Conservation (phyloP, 805 yeast species). For the Ogataea chonburiensis region DNA sequence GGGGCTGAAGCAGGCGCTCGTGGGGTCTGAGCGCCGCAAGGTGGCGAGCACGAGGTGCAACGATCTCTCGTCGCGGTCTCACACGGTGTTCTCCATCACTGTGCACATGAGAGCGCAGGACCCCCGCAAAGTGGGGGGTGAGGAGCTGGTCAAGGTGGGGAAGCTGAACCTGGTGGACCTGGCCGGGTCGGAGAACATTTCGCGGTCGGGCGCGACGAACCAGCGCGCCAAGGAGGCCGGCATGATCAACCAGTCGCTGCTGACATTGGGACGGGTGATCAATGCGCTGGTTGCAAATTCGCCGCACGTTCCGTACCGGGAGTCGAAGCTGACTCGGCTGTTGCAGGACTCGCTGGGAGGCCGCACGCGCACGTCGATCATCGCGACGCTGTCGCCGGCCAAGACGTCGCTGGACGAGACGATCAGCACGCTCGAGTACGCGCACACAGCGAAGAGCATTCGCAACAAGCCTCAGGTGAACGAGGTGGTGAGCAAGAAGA, state of each 20-base stretch:
- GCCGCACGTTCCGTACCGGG: slow-evolving; percentile 80
- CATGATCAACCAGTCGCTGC: slow-evolving; percentile 76
- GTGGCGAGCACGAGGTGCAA: slow-evolving; percentile 80
- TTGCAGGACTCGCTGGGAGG: slow-evolving; percentile 88
- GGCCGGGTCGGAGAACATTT: slow-evolving; percentile 89
- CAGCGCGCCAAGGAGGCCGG: slow-evolving; percentile 90
- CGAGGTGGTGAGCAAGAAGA: slow-evolving; percentile 57
- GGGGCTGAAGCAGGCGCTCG: slow-evolving; percentile 49
- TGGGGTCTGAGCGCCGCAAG: slow-evolving; percentile 62
- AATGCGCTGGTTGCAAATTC: slow-evolving; percentile 60
- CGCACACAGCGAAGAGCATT: slow-evolving; percentile 81
- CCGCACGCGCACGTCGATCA: slow-evolving; percentile 77
- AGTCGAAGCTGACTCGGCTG: slow-evolving; percentile 74
- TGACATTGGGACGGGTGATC: slow-evolving; percentile 83
- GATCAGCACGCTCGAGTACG: slow-evolving; percentile 80
- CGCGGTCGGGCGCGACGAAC: slow-evolving; percentile 78
- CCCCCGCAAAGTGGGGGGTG: slow-evolving; percentile 37
- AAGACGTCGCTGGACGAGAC: slow-evolving; percentile 77
- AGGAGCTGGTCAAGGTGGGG: slow-evolving; percentile 52
- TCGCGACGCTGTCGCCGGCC: slow-evolving; percentile 88
- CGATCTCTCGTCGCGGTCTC: slow-evolving; percentile 76
- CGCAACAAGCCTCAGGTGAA: slow-evolving; percentile 70
- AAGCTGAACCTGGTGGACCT: slow-evolving; percentile 82
- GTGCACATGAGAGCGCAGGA: slow-evolving; percentile 51
- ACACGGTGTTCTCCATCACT: slow-evolving; percentile 73